Evolutionary conservation across 1,139 yeast genomes (phyloP).

Genomic region (Yamadazyma diospyri): DNA sequence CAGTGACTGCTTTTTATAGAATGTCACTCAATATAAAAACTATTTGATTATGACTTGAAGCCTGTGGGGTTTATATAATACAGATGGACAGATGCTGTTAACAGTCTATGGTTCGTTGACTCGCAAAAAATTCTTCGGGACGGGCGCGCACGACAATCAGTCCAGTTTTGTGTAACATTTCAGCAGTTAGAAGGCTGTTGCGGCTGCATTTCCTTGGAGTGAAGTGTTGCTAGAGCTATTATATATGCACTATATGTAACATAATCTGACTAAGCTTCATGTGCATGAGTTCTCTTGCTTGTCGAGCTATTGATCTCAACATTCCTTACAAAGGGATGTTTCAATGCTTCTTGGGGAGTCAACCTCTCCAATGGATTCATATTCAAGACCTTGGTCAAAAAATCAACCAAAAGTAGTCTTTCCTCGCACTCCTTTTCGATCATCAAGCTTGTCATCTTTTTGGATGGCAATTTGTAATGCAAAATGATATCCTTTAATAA

Average conservation of each 20-base stretch:
- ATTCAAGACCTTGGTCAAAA: constrained; percentile 71
- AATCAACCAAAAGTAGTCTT: constrained; percentile 70
- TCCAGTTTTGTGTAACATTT: no score
- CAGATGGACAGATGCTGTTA: constrained; percentile 1
- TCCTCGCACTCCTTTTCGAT: constrained; percentile 71
- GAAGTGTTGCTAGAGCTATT: no score
- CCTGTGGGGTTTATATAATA: no score
- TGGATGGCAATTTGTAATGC: constrained; percentile 70
- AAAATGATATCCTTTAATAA: constrained; percentile 69
- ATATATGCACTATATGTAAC: no score
- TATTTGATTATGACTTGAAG: not conserved
- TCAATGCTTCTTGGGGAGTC: constrained; percentile 93
- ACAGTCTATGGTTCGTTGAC: constrained; percentile 4
- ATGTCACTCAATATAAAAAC: no score
- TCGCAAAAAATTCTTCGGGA: constrained; percentile 3
- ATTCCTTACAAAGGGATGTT: constrained; percentile 77
- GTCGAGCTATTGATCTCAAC: constrained; percentile 6
- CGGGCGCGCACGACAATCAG: not conserved
- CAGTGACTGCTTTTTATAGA: not conserved
- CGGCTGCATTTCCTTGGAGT: no score
- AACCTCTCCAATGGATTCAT: constrained; percentile 91
- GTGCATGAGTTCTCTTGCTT: constrained; percentile 1
- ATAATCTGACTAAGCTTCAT: constrained; percentile 3
- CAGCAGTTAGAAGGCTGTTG: no score
- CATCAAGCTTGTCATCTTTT: constrained; percentile 62